Conservation (phyloP, 78 protist species). For the Dictyostelium purpureum region DNA sequence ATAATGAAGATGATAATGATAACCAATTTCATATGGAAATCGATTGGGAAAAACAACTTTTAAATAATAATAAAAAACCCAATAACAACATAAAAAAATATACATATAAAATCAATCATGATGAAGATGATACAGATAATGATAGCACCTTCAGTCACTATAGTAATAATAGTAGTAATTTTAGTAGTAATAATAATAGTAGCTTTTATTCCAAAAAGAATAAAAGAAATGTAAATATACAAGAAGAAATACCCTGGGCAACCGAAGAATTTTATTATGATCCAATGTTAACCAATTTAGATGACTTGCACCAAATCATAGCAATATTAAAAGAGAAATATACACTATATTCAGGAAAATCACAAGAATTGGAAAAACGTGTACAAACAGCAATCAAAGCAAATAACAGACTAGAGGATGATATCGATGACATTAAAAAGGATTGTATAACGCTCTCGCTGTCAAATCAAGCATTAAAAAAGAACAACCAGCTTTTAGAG, state of each 20-base stretch:
- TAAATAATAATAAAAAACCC: not conserved
- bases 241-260: constrained; percentile 50
- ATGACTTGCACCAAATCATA: constrained; percentile 57
- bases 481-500: constrained; percentile 26
- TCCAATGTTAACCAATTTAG: constrained; percentile 21
- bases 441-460: constrained; percentile 51
- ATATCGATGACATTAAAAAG: constrained; percentile 8
- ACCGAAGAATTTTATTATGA: constrained; percentile 75
- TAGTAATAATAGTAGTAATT: not conserved
- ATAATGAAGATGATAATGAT: not conserved
- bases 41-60: constrained; percentile 5
- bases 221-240: not conserved
- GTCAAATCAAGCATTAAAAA: constrained; percentile 23
- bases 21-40: constrained; percentile 2
- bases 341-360: constrained; percentile 2
- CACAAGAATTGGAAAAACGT: constrained; percentile 39
- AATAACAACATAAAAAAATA: not conserved
- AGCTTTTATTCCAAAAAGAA: not conserved
- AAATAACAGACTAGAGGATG: constrained; percentile 57
- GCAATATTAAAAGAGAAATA: constrained; percentile 55
- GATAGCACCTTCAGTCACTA: not conserved
- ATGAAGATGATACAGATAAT: not conserved
- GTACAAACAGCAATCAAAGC: constrained; percentile 24
- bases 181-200: not conserved
- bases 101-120: constrained; percentile 3